Base-by-base conservation (phyloP, 768 basidiomycete species). In the Suillus spraguei region DNA sequence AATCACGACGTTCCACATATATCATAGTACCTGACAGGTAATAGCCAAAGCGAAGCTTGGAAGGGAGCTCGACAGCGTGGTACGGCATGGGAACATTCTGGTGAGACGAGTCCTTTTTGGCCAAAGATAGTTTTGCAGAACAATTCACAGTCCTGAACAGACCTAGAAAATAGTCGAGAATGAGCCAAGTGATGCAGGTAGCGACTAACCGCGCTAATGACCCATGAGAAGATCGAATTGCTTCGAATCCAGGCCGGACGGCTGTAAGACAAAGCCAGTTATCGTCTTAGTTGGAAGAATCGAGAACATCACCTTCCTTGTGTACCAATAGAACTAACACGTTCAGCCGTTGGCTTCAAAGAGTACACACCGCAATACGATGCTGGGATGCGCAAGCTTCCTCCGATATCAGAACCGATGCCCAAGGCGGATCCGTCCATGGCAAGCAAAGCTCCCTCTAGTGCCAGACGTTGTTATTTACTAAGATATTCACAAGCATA, bases 341-440 rank as follows among this genome's bases (percentile, higher is more conserved):
- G 80, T 14, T 83, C 85, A 28, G 72, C 52, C 10, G 83, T 83
- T 1, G 92, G 91, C 70, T 95, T 96, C 33, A 97, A 68, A 10
- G 88, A 83, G 70, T 88, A 97, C 32, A 92, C 78, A 0, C 94
- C 94, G 63, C 90, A 93, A 67, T 89, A 92, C 6, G 85, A 81
- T 0, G 92, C 77, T 0, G 95, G 95, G 63, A 95, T 94, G 24
- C 95, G 85, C 59, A 97, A 74, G 68, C 89, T 91, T 54, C 90
- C 91, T 39, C 93, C 94, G 60, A 94, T 82, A 67, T 95, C 94
- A n/a, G 82, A 84, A 22, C 95, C 95, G 63, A 93, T 81, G 0
- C 95, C 95, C 7, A 94, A 70, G 0, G 87, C 87, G 3, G 88
- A 83, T 22, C 92, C 94, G 67, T 92, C 89, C 81, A 89, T 84